These are phyloP conservation scores for Avena insularis DNA, from an alignment of 176 grass and related monocot species.

Conservation along the genomic window DNA sequence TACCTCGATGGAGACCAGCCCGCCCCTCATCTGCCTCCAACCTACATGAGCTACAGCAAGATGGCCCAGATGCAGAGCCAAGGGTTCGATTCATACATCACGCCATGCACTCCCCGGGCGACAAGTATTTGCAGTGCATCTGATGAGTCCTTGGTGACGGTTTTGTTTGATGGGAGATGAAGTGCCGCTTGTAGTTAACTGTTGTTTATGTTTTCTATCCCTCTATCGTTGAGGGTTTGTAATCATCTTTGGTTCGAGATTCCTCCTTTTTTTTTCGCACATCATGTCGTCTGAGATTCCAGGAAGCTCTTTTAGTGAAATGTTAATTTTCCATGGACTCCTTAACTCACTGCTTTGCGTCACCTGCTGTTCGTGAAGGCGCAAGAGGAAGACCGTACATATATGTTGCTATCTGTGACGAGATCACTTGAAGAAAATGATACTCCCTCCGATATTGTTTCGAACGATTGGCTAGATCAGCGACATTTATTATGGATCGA, in stretches of 20 bases:
- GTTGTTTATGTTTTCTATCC: not conserved
- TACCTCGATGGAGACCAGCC: conserved; percentile 12
- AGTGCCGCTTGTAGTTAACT: not conserved
- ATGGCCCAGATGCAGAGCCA: conserved; percentile 13
- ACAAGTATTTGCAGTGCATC: not conserved
- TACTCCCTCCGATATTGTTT: no score
- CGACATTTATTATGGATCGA: no score
- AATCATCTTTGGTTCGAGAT: not conserved
- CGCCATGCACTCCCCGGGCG: not conserved
- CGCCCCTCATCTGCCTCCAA: conserved; percentile 5
- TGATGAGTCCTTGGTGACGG: not conserved
- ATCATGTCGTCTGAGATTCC: not conserved
- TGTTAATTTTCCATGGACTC: not conserved
- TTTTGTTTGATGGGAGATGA: conserved; percentile 33
- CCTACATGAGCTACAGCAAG: conserved; percentile 27
- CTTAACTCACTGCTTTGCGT: no score
- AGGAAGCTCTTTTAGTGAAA: not conserved
- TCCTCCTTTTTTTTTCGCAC: not conserved
- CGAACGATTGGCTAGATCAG: no score
- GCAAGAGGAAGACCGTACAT: no score
- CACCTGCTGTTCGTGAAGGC: no score
- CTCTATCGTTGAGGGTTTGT: not conserved
- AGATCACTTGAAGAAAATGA: no score
- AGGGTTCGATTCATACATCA: conserved; percentile 35
- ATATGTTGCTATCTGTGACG: no score